These are phyloP conservation scores for Sinapis alba DNA, from an alignment of 441 rosid genomes.

Conservation along the genomic window DNA sequence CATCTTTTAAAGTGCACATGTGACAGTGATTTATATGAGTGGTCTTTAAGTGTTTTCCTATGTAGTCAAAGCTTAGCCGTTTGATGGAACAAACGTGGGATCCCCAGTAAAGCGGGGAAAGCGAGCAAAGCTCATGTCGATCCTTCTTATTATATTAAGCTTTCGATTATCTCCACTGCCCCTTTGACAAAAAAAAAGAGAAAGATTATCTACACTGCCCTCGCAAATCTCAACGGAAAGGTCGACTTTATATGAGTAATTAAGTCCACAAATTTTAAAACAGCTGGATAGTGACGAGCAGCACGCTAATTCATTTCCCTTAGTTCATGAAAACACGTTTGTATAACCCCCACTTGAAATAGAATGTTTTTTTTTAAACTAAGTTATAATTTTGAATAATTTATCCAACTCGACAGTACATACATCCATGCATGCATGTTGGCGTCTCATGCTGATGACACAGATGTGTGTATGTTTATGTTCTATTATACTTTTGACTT, in stretches of 20 bases:
- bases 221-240: neutral
- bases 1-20: constrained; percentile 19
- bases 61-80: constrained; percentile 25
- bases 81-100: constrained; percentile 28
- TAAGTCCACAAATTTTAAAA: constrained; percentile 8
- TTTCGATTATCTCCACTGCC: neutral
- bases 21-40: constrained; percentile 14
- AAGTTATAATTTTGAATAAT: neutral
- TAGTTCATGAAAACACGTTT: constrained; percentile 3
- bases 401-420: constrained; percentile 20
- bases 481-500: constrained; percentile 23
- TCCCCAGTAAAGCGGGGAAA: constrained; percentile 32
- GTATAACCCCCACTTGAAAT: constrained; percentile 22
- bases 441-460: constrained; percentile 16
- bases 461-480: constrained; percentile 7
- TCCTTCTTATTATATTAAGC: neutral
- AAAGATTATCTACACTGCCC: constrained; percentile 5
- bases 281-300: constrained; percentile 30
- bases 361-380: neutral
- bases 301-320: constrained; percentile 29
- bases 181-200: neutral
- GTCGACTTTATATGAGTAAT: constrained; percentile 5
- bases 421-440: constrained; percentile 31
- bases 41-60: constrained; percentile 19
- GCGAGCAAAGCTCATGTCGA: constrained; percentile 2